Conservation (phyloP, 768 basidiomycete genomes). For the Pleurotus tuber-regium region DNA sequence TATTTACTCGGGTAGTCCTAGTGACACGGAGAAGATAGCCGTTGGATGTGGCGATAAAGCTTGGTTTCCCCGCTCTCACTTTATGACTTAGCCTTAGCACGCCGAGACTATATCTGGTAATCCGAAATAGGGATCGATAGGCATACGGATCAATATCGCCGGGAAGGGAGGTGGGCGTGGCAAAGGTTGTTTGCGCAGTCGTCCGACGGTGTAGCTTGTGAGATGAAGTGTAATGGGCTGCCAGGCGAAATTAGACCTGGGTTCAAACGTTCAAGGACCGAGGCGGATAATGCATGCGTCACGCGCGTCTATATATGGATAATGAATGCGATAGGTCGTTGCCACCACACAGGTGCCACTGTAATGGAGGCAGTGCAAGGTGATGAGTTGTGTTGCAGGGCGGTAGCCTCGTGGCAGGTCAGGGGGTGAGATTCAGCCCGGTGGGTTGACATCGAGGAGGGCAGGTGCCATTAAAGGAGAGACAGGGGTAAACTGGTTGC, state of each 20-base stretch:
- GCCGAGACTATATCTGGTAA: background rate
- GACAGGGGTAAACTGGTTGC: background rate
- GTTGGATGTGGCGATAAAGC: background rate
- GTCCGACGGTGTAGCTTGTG: background rate
- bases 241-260: background rate
- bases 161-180: background rate
- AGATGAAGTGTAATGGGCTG: background rate
- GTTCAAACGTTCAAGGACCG: no score
- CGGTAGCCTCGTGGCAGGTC: conserved; percentile 3
- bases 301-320: background rate
- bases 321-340: background rate
- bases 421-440: background rate
- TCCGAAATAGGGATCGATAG: conserved; percentile 8
- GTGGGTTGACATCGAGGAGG: background rate
- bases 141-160: conserved; percentile 2
- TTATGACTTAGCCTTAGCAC: background rate
- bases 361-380: background rate
- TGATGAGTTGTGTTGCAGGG: background rate
- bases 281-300: no score
- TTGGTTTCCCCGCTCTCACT: background rate
- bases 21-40: no score
- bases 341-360: background rate
- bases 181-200: no score
- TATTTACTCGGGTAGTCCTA: no score
- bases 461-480: background rate